These are phyloP conservation scores for Aspergillus nomiae DNA, from an alignment of 2,329 filamentous ascomycete species.

Conservation along the genomic window DNA sequence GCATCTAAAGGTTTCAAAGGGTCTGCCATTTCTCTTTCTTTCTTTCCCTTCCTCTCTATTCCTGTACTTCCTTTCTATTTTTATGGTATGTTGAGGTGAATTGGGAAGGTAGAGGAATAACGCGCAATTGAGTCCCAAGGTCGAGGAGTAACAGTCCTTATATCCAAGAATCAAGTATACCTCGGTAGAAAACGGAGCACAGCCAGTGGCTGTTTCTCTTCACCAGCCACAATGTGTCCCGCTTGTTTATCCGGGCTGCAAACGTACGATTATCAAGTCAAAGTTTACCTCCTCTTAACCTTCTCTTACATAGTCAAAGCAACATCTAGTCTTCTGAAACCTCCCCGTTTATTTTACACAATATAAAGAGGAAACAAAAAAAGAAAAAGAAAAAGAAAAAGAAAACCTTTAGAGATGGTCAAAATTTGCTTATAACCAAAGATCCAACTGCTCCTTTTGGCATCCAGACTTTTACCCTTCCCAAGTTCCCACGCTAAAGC, in stretches of 20 bases:
- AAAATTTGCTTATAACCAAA: neutral
- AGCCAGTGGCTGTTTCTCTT: neutral
- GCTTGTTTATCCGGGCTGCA: neutral
- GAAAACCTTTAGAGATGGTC: neutral
- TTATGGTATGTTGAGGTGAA: neutral
- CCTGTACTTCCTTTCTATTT: neutral
- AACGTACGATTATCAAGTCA: too few relatives aligned
- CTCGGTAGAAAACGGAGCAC: neutral
- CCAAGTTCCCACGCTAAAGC: conserved; percentile 23
- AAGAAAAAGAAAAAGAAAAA: too few relatives aligned
- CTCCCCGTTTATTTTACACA: too few relatives aligned
- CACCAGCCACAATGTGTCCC: neutral
- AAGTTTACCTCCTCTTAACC: neutral
- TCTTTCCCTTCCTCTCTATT: neutral
- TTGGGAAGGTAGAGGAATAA: neutral
- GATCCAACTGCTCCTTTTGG: conserved; percentile 13
- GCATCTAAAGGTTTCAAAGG: conserved; percentile 36
- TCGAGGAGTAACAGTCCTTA: neutral
- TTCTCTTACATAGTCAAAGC: neutral
- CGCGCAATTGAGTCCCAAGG: neutral
- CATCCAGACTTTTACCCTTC: conserved; percentile 10
- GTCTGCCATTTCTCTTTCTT: conserved; percentile 31
- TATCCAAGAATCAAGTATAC: neutral
- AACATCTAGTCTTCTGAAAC: too few relatives aligned
- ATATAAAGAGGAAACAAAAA: too few relatives aligned